Percentiles rank a stretch among this genome's conserved stretches.
Evolutionary conservation across 148 eudicot genomes (phyloP).

Genomic region (Fallopia convolvulus): DNA sequence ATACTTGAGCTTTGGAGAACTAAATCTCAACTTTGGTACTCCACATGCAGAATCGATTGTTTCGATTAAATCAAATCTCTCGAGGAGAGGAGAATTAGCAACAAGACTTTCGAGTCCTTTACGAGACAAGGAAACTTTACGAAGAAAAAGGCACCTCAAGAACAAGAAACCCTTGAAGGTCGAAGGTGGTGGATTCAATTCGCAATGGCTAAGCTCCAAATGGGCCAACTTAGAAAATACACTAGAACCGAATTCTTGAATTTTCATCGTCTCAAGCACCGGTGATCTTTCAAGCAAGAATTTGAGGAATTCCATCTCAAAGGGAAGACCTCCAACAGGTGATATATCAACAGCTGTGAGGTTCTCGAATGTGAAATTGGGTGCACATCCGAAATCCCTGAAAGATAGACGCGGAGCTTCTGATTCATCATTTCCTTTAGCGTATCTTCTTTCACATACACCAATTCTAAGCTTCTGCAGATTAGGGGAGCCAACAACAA

Average conservation of each 20-base stretch:
- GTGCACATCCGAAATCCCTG: conserved; percentile 5
- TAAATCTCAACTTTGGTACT: conserved; percentile 42
- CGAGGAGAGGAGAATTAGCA: conserved; percentile 57
- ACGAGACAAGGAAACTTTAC: conserved; percentile 44
- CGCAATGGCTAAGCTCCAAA: conserved; percentile 63
- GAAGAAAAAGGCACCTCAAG: conserved; percentile 50
- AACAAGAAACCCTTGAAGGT: conserved; percentile 42
- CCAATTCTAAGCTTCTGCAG: too few species aligned
- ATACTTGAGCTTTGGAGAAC: conserved; percentile 61
- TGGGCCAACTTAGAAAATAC: conserved; percentile 41
- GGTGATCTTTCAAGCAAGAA: conserved; percentile 61
- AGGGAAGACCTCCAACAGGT: conserved; percentile 57
- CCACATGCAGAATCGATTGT: conserved; percentile 31
- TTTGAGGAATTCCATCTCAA: conserved; percentile 69
- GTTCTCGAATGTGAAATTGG: conserved; percentile 23
- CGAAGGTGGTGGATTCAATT: conserved; percentile 43
- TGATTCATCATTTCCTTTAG: not conserved
- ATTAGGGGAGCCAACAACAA: too few species aligned
- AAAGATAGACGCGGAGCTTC: not conserved
- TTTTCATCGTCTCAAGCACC: conserved; percentile 38
- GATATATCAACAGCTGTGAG: conserved; percentile 58
- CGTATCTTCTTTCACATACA: too few species aligned
- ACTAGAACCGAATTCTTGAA: too few species aligned
- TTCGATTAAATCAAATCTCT: conserved; percentile 27
- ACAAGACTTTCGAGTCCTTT: conserved; percentile 49